Evolutionary conservation across 2,329 filamentous ascomycete species (phyloP).

Genomic region (Penicillium griseofulvum): DNA sequence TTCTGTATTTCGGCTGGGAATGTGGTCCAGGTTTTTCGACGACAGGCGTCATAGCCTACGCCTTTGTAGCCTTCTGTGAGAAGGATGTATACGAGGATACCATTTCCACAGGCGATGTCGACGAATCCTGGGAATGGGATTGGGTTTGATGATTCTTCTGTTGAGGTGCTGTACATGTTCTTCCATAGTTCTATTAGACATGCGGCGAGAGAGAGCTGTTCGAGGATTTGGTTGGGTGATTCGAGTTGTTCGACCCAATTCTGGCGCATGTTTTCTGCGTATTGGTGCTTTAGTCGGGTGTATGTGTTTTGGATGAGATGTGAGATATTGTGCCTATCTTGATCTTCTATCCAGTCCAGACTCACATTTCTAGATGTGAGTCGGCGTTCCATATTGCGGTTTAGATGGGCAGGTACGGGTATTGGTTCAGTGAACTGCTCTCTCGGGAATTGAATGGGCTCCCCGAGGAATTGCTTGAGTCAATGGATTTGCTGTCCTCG

Average conservation of each 20-base stretch:
- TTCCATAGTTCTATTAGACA: slow-evolving; percentile 91
- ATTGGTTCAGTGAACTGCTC: background rate
- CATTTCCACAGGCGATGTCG: slow-evolving; percentile 94
- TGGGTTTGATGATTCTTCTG: slow-evolving; percentile 19
- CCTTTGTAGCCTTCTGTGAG: slow-evolving; percentile 76
- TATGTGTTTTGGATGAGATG: slow-evolving; percentile 79
- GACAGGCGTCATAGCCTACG: slow-evolving; percentile 89
- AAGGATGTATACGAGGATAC: slow-evolving; percentile 81
- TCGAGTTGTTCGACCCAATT: slow-evolving; percentile 85
- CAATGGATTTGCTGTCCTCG: background rate
- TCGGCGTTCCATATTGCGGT: slow-evolving; percentile 1
- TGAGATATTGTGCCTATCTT: slow-evolving; percentile 62
- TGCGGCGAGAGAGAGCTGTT: slow-evolving; percentile 85
- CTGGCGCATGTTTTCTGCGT: slow-evolving; percentile 69
- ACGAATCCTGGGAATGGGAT: slow-evolving; percentile 78
- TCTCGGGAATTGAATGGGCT: background rate
- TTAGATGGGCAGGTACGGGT: too few species aligned
- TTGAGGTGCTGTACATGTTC: slow-evolving; percentile 65
- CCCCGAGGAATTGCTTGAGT: background rate
- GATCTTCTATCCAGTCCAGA: background rate
- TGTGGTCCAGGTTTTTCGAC: slow-evolving; percentile 76
- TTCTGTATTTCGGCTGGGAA: slow-evolving; percentile 57
- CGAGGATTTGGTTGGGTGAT: slow-evolving; percentile 88
- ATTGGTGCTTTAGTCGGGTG: slow-evolving; percentile 71
- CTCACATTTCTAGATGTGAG: slow-evolving; percentile 2